Conservation (phyloP, 2,329 filamentous ascomycete species). For the Pseudopithomyces chartarum region DNA sequence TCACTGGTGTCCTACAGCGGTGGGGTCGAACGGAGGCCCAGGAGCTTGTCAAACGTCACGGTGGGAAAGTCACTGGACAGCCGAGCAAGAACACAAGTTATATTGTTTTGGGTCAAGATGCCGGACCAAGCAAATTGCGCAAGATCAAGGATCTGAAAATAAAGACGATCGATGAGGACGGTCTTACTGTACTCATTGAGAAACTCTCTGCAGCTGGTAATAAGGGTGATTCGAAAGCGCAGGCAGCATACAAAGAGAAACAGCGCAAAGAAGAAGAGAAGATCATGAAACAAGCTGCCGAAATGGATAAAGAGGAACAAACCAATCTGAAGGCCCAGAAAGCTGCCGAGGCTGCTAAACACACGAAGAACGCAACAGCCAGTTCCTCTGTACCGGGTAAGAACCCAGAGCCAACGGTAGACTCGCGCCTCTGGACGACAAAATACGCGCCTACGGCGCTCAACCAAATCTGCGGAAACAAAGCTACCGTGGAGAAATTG, state of each 20-base stretch:
- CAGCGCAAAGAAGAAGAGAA: slow-evolving; percentile 83
- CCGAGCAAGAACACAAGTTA: slow-evolving; percentile 95
- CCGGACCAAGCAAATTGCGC: slow-evolving; percentile 88
- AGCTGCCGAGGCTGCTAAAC: slow-evolving; percentile 38
- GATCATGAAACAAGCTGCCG: slow-evolving; percentile 76
- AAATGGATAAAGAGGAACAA: slow-evolving; percentile 89
- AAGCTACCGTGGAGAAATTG: slow-evolving; percentile 84
- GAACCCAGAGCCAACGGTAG: slow-evolving; percentile 28
- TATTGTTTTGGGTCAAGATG: slow-evolving; percentile 88
- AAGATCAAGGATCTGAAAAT: slow-evolving; percentile 81
- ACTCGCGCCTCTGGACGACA: slow-evolving; percentile 75
- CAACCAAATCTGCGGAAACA: slow-evolving; percentile 94
- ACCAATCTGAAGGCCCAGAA: slow-evolving; percentile 64
- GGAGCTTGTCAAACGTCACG: slow-evolving; percentile 87
- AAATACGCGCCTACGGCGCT: slow-evolving; percentile 91
- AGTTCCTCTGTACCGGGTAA: slow-evolving; percentile 29
- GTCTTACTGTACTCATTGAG: slow-evolving; percentile 84
- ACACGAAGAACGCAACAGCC: slow-evolving; percentile 42
- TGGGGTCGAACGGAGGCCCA: slow-evolving; percentile 85
- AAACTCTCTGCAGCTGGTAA: slow-evolving; percentile 78
- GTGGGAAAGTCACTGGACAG: slow-evolving; percentile 82
- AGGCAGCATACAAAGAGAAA: slow-evolving; percentile 83
- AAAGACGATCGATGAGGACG: slow-evolving; percentile 93
- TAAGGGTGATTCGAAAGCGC: slow-evolving; percentile 79
- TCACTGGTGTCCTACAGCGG: slow-evolving; percentile 83